These are phyloP conservation scores for Oxyria digyna DNA, from an alignment of 148 eudicot genomes.

Conservation along the genomic window DNA sequence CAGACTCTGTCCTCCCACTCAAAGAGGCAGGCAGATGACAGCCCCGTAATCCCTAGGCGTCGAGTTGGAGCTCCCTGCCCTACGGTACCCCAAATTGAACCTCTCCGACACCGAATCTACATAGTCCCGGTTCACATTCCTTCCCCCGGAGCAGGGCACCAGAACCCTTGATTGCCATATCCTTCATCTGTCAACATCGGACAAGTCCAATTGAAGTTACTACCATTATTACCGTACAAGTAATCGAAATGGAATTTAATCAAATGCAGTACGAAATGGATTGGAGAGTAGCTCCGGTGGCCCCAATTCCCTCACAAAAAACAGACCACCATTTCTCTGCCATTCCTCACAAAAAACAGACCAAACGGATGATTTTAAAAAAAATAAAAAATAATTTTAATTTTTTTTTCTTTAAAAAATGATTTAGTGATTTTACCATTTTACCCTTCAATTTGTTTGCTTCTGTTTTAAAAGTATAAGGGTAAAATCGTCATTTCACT, in stretches of 20 bases:
- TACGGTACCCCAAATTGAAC: slow-evolving; percentile 42
- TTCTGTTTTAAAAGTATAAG: no score
- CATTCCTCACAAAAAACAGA: no score
- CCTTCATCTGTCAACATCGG: slow-evolving; percentile 84
- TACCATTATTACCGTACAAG: background rate
- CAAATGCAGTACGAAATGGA: background rate
- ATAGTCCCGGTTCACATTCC: slow-evolving; percentile 22
- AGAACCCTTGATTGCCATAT: slow-evolving; percentile 80
- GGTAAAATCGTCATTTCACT: no score
- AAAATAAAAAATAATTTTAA: no score
- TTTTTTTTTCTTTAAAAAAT: no score
- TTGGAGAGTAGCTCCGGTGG: background rate
- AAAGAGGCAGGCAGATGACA: no score
- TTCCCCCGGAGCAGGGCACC: slow-evolving; percentile 74
- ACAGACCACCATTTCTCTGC: no score
- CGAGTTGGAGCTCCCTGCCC: slow-evolving; percentile 47
- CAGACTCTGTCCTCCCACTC: slow-evolving; percentile 56
- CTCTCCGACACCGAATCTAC: slow-evolving; percentile 45
- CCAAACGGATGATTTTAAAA: no score
- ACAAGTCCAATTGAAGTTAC: slow-evolving; percentile 1
- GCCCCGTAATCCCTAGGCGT: slow-evolving; percentile 56
- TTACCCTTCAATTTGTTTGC: no score
- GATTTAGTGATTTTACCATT: no score
- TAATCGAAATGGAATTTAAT: background rate
- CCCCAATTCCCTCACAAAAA: no score